Evolutionary conservation across 345 rosid species (phyloP).

Genomic region (Eucalyptus brandiana): DNA sequence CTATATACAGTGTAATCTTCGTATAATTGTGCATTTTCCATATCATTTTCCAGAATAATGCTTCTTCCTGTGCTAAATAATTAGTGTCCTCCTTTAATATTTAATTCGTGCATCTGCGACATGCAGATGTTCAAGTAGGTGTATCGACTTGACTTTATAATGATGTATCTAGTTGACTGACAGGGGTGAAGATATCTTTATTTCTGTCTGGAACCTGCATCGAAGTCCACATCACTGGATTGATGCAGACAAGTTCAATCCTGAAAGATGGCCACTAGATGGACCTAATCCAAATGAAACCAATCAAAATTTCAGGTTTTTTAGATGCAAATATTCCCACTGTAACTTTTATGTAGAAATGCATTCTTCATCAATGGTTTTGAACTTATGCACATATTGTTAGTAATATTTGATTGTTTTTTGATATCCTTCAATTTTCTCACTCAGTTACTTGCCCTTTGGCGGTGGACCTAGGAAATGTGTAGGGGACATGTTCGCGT

Average conservation of each 20-base stretch:
- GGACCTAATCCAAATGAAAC: constrained; percentile 97
- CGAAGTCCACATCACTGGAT: constrained; percentile 80
- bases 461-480: constrained; percentile 99
- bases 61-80: neutral
- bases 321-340: neutral
- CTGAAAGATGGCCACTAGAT: constrained; percentile 95
- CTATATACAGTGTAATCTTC: neutral
- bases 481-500: constrained; percentile 89
- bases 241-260: constrained; percentile 69
- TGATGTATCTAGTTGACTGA: neutral
- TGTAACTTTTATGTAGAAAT: neutral
- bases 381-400: neutral
- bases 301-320: constrained; percentile 79
- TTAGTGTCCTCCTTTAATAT: neutral
- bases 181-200: constrained; percentile 89
- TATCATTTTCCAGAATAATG: neutral
- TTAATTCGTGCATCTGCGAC: neutral
- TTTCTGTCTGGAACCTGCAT: constrained; percentile 92
- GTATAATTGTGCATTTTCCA: neutral
- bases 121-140: neutral
- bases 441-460: constrained; percentile 84
- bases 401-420: neutral
- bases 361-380: neutral
- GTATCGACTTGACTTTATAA: neutral
- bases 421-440: neutral